phyloP scores from a whole-genome alignment of 202 grass and related monocot genomes.

The Bolboschoenoplectus hybrid region DNA sequence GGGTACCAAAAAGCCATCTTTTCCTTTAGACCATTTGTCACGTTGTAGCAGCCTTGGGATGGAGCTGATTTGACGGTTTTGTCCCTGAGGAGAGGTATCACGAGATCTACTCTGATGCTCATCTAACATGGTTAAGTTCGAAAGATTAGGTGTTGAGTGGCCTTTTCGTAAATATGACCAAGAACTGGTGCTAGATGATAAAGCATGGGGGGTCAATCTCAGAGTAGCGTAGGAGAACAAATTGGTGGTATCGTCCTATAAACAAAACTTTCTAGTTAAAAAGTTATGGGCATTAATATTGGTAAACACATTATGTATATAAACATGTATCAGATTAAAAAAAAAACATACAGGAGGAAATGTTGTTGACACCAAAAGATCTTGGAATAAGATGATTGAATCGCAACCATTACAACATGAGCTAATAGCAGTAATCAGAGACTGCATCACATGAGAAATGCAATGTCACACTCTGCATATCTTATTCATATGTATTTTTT shows the following conservation, averaged over 20 bases:
- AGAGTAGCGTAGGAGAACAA: slow-evolving; percentile 79
- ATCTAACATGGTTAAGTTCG: slow-evolving; percentile 58
- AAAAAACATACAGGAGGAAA: slow-evolving; percentile 67
- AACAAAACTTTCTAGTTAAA: slow-evolving; percentile 34
- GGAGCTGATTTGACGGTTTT: slow-evolving; percentile 52
- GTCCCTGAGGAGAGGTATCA: slow-evolving; percentile 72
- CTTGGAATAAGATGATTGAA: slow-evolving; percentile 86
- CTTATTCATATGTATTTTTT: not conserved
- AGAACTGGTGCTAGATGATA: slow-evolving; percentile 70
- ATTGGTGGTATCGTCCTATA: slow-evolving; percentile 84
- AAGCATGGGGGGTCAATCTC: slow-evolving; percentile 84
- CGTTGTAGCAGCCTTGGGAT: slow-evolving; percentile 71
- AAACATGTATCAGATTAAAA: slow-evolving; percentile 38
- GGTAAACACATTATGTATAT: slow-evolving; percentile 31
- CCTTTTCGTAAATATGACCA: slow-evolving; percentile 97
- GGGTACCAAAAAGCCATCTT: slow-evolving; percentile 81
- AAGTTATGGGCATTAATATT: slow-evolving; percentile 14
- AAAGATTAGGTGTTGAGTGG: slow-evolving; percentile 55
- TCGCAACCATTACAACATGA: slow-evolving; percentile 75
- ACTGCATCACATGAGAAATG: slow-evolving; percentile 59
- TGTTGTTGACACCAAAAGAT: slow-evolving; percentile 91
- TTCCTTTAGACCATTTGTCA: slow-evolving; percentile 85
- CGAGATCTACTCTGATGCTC: slow-evolving; percentile 63
- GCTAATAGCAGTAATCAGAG: slow-evolving; percentile 75
- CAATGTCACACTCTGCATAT: slow-evolving; percentile 23